Evolutionary conservation across 2,329 filamentous ascomycete genomes (phyloP).

Genomic region (Monascus ruber): DNA sequence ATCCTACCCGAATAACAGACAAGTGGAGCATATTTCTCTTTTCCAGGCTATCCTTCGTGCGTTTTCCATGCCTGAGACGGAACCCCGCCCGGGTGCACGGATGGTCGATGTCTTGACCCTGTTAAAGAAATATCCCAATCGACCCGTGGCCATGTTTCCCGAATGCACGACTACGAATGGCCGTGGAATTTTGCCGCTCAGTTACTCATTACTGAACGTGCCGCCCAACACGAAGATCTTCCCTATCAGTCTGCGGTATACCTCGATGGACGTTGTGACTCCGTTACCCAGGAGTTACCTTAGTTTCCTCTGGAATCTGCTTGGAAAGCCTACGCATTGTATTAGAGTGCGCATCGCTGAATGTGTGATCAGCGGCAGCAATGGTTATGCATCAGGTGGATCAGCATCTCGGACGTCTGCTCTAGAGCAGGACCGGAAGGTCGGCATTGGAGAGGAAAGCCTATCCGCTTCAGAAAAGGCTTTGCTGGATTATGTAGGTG

Average conservation of each 20-base stretch:
- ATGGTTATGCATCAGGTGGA: slow-evolving; percentile 1
- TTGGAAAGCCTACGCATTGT: slow-evolving; percentile 74
- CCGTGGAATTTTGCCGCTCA: slow-evolving; percentile 74
- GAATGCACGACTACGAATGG: slow-evolving; percentile 94
- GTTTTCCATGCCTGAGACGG: slow-evolving; percentile 47
- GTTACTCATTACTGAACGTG: slow-evolving; percentile 60
- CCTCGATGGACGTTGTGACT: slow-evolving; percentile 79
- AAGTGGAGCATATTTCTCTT: slow-evolving; percentile 67
- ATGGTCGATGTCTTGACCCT: slow-evolving; percentile 55
- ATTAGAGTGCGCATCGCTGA: slow-evolving; percentile 87
- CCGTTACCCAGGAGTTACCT: slow-evolving; percentile 66
- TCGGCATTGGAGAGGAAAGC: slow-evolving; percentile 14
- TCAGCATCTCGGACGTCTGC: slow-evolving; percentile 16
- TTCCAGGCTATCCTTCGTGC: slow-evolving; percentile 63
- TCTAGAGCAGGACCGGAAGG: background rate
- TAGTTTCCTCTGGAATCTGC: slow-evolving; percentile 72
- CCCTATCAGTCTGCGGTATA: slow-evolving; percentile 81
- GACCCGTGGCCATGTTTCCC: slow-evolving; percentile 77
- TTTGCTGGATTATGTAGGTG: slow-evolving; percentile 67
- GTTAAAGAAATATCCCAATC: slow-evolving; percentile 55
- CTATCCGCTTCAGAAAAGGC: slow-evolving; percentile 49
- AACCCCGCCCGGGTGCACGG: slow-evolving; percentile 35
- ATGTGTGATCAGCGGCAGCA: slow-evolving; percentile 37
- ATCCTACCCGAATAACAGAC: slow-evolving; percentile 62
- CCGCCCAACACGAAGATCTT: slow-evolving; percentile 65